These are phyloP conservation scores for Fusarium sororula DNA, from an alignment of 2,329 filamentous ascomycete genomes.

Conservation along the genomic window DNA sequence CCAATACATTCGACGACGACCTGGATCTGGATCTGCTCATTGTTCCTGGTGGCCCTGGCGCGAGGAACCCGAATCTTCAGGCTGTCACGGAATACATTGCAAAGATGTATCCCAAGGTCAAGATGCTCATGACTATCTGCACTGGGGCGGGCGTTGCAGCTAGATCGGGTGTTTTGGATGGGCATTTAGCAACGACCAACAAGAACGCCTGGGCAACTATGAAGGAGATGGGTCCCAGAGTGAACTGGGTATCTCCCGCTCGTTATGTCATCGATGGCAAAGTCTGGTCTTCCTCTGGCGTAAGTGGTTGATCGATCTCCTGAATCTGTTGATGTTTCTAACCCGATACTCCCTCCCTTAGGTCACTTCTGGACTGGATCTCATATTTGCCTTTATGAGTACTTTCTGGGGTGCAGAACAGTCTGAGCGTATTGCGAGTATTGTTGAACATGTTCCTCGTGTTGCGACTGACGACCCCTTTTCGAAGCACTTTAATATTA, in stretches of 20 bases:
- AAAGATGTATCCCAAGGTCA: constrained; percentile 56
- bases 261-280: constrained; percentile 73
- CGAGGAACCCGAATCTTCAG: constrained; percentile 50
- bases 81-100: constrained; percentile 48
- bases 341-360: constrained; percentile 4
- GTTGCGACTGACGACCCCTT: constrained; percentile 44
- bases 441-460: constrained; percentile 62
- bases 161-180: constrained; percentile 67
- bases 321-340: background rate
- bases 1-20: constrained; percentile 61
- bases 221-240: constrained; percentile 56
- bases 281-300: constrained; percentile 71
- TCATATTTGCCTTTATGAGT: constrained; percentile 50
- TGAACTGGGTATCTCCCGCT: constrained; percentile 69
- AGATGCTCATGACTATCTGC: constrained; percentile 71
- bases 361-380: constrained; percentile 50
- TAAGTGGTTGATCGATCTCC: constrained; percentile 37
- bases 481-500: constrained; percentile 37
- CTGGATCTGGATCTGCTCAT: constrained; percentile 67
- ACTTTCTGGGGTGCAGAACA: constrained; percentile 60
- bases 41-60: constrained; percentile 70
- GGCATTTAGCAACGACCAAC: constrained; percentile 71
- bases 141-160: constrained; percentile 70
- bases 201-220: constrained; percentile 65
- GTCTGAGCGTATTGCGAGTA: constrained; percentile 55